Percentiles rank a stretch among this genome's conserved stretches.
Conservation (phyloP, 495 filamentous ascomycete genomes). For the Neurospora cerealis region DNA sequence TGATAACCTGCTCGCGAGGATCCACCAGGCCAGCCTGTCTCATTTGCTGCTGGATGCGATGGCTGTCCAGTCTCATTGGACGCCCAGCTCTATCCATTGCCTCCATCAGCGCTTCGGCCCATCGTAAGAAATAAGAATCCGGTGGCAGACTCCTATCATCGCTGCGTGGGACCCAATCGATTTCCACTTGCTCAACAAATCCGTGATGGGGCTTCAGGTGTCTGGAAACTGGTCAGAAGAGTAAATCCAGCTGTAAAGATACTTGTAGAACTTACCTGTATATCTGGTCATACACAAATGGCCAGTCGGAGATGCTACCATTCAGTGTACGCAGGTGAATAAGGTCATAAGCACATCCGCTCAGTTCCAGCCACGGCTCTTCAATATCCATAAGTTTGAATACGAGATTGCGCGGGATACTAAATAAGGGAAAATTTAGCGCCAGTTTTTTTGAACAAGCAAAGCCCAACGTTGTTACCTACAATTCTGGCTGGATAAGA, state of each 20-base stretch:
- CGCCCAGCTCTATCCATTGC: conserved; percentile 57
- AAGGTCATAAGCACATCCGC: conserved; percentile 70
- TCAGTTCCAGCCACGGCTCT: conserved; percentile 60
- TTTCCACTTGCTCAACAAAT: conserved; percentile 85
- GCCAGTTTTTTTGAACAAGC: background rate
- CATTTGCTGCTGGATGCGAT: conserved; percentile 51
- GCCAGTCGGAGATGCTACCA: conserved; percentile 75
- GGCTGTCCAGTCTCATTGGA: conserved; percentile 56
- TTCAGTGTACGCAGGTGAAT: conserved; percentile 76
- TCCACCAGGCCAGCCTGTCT: conserved; percentile 72
- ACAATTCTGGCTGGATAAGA: conserved; percentile 70
- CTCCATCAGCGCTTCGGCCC: conserved; percentile 60
- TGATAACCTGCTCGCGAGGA: conserved; percentile 63
- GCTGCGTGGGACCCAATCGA: conserved; percentile 72
- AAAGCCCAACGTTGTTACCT: conserved; percentile 10
- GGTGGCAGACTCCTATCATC: conserved; percentile 51
- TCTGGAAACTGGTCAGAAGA: conserved; percentile 24
- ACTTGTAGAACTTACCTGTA: conserved; percentile 42
- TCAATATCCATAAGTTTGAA: conserved; percentile 73
- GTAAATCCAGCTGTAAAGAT: background rate
- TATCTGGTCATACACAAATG: conserved; percentile 58
- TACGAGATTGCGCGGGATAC: conserved; percentile 60
- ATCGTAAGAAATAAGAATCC: conserved; percentile 44
- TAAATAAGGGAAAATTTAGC: conserved; percentile 17
- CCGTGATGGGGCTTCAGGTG: conserved; percentile 74